phyloP scores from a whole-genome alignment of 176 grass and related monocot genomes.

The Thalia dealbata region DNA sequence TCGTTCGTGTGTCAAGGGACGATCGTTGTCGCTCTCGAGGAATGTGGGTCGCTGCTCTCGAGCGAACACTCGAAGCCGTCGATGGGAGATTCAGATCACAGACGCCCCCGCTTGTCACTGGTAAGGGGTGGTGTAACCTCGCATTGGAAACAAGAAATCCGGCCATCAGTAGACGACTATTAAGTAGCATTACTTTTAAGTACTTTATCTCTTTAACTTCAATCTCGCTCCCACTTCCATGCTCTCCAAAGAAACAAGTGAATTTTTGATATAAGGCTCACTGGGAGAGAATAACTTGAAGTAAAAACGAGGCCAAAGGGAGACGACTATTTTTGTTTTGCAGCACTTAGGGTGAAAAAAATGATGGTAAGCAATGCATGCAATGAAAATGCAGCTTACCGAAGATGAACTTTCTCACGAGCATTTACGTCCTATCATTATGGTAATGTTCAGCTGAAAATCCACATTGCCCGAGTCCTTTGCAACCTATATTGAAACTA shows the following conservation, averaged over 20 bases:
- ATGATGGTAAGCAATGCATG: neutral
- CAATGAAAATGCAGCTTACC: conserved; percentile 23
- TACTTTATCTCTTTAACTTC: neutral
- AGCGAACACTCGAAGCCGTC: too few species aligned
- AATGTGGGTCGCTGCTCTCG: too few species aligned
- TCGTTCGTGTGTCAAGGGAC: too few species aligned
- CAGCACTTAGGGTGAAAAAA: neutral
- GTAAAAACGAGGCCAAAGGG: neutral
- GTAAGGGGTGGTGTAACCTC: too few species aligned
- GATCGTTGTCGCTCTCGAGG: too few species aligned
- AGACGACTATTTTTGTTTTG: neutral
- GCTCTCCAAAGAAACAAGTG: neutral
- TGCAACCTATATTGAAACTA: conserved; percentile 41
- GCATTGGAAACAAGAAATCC: too few species aligned
- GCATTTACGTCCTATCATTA: conserved; percentile 71
- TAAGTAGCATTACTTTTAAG: neutral
- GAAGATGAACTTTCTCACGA: conserved; percentile 74
- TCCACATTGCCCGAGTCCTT: conserved; percentile 65
- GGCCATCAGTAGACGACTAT: too few species aligned
- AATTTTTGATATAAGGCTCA: neutral
- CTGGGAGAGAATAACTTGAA: neutral
- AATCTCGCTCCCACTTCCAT: neutral
- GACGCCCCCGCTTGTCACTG: too few species aligned
- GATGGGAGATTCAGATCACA: too few species aligned
- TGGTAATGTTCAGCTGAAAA: conserved; percentile 91